These are phyloP conservation scores for Fusarium papillatum DNA, from an alignment of 2,329 filamentous ascomycete species.

Conservation along the genomic window DNA sequence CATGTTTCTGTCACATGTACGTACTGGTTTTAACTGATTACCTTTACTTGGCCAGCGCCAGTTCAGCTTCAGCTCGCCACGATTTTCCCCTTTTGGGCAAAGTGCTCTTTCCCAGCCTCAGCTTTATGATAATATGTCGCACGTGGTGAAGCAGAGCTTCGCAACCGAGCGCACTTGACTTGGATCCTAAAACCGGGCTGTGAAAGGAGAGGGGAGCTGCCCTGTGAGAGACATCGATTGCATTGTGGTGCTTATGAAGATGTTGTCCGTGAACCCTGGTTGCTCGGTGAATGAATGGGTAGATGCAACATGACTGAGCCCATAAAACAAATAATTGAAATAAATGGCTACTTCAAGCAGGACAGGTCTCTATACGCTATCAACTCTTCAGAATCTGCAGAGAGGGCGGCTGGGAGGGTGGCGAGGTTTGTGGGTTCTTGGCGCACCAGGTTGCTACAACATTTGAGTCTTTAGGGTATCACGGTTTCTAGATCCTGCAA, in stretches of 20 bases:
- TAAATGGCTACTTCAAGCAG: too few relatives aligned
- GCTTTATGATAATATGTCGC: background rate
- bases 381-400: too few relatives aligned
- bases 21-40: background rate
- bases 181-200: background rate
- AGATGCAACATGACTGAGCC: too few relatives aligned
- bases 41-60: background rate
- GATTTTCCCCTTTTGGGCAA: background rate
- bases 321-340: accelerated
- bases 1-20: background rate
- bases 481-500: background rate
- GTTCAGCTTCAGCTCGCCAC: background rate
- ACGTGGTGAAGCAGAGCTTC: background rate
- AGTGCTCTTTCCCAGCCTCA: background rate
- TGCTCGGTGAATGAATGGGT: too few relatives aligned
- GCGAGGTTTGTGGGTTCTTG: too few relatives aligned
- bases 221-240: too few relatives aligned
- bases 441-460: too few relatives aligned
- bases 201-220: background rate
- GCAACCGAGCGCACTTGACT: background rate
- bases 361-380: too few relatives aligned
- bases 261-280: too few relatives aligned
- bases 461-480: background rate
- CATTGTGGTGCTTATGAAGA: too few relatives aligned
- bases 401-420: too few relatives aligned